These are phyloP conservation scores for Mortierella claussenii DNA, from an alignment of 192 early-diverging fungal species.

Conservation along the genomic window DNA sequence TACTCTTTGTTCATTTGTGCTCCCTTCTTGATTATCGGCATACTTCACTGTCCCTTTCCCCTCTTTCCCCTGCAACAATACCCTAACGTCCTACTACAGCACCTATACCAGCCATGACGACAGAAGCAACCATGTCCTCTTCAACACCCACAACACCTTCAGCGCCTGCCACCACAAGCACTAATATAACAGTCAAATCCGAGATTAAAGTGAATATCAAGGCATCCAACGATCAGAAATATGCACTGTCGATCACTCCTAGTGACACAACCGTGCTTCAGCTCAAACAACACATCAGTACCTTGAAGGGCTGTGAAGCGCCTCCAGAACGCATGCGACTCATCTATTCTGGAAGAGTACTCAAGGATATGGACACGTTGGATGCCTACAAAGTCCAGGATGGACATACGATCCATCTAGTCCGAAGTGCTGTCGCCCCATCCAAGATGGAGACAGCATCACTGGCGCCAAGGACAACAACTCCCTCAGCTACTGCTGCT, in stretches of 20 bases:
- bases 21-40: neutral
- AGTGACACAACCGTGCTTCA: slow-evolving; percentile 72
- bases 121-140: too few species aligned
- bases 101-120: too few species aligned
- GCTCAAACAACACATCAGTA: slow-evolving; percentile 83
- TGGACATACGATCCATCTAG: slow-evolving; percentile 94
- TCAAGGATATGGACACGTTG: slow-evolving; percentile 89
- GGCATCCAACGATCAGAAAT: slow-evolving; percentile 74
- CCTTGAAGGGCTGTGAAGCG: slow-evolving; percentile 57
- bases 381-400: slow-evolving; percentile 82
- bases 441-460: too few species aligned
- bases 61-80: too few species aligned
- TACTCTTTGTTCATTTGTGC: slow-evolving; percentile 7
- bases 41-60: too few species aligned
- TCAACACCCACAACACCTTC: neutral
- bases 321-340: slow-evolving; percentile 79
- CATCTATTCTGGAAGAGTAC: slow-evolving; percentile 91
- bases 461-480: neutral
- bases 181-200: neutral
- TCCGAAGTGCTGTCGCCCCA: slow-evolving; percentile 67
- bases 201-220: slow-evolving; percentile 78
- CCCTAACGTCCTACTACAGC: too few species aligned
- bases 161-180: neutral
- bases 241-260: slow-evolving; percentile 69
- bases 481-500: neutral